Conservation (phyloP, 306 rosid genomes). For the Ziziphus jujuba region DNA sequence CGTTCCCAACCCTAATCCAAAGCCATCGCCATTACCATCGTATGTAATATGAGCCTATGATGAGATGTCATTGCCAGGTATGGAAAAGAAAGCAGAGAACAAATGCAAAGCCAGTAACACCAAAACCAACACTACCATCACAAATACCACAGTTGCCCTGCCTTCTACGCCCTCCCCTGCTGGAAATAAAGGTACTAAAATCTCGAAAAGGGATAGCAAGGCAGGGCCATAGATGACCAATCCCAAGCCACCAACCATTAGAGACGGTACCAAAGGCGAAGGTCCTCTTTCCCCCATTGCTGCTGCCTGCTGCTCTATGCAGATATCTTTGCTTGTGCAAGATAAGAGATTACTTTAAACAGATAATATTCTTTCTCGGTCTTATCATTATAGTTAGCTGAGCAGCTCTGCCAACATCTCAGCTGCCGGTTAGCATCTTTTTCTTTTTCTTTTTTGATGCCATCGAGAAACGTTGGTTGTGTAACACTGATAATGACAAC, state of each 20-base stretch:
- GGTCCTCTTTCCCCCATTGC: conserved; percentile 67
- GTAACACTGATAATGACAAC: neutral
- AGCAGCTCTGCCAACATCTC: too few relatives aligned
- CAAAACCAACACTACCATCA: conserved; percentile 29
- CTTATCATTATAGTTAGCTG: too few relatives aligned
- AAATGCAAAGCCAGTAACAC: conserved; percentile 22
- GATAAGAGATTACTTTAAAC: too few relatives aligned
- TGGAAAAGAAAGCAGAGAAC: conserved; percentile 26
- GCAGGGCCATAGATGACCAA: conserved; percentile 49
- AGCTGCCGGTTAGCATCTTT: too few relatives aligned
- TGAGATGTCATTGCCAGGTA: conserved; percentile 20
- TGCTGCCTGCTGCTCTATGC: too few relatives aligned
- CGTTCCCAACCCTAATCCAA: conserved; percentile 35
- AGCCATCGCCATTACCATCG: conserved; percentile 27
- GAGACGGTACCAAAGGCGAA: conserved; percentile 64
- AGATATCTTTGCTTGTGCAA: too few relatives aligned
- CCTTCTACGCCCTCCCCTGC: conserved; percentile 24
- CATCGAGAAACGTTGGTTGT: neutral
- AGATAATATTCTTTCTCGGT: too few relatives aligned
- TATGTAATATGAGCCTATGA: neutral
- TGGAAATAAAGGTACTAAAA: conserved; percentile 22
- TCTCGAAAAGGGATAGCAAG: conserved; percentile 36
- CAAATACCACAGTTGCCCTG: conserved; percentile 6
- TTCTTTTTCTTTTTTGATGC: conserved; percentile 8
- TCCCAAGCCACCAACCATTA: conserved; percentile 53